phyloP scores from a whole-genome alignment of 108 stramenopile genomes.

The Schizochytrium sp. region DNA sequence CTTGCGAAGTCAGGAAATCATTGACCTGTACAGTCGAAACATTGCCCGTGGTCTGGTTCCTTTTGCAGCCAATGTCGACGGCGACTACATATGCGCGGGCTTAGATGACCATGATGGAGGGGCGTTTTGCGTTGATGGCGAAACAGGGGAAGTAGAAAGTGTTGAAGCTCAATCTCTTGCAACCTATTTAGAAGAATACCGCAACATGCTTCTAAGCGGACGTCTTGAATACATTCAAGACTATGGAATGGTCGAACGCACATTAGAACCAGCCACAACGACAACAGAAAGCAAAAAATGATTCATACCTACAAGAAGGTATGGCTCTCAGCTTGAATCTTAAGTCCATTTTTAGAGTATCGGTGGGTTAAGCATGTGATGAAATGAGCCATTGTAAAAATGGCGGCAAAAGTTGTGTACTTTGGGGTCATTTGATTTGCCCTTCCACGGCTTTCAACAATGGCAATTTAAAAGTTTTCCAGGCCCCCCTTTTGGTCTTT shows the following conservation, averaged over 20 bases:
- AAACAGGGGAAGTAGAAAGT: background rate
- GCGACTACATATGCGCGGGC: conserved; percentile 8
- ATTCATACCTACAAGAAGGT: too few species aligned
- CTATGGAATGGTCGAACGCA: conserved; percentile 37
- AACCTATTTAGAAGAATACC: conserved; percentile 28
- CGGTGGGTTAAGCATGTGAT: too few species aligned
- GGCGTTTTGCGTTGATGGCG: background rate
- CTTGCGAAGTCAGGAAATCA: background rate
- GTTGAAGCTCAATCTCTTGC: conserved; percentile 30
- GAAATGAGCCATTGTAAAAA: too few species aligned
- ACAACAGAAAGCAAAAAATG: too few species aligned
- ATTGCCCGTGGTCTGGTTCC: background rate
- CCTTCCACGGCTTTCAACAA: too few species aligned
- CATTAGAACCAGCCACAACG: background rate
- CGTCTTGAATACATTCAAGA: conserved; percentile 23
- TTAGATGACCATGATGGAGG: conserved; percentile 29
- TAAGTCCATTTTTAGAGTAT: too few species aligned
- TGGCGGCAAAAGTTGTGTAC: too few species aligned
- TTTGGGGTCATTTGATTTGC: too few species aligned
- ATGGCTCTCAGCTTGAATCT: too few species aligned
- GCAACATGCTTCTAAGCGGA: conserved; percentile 15
- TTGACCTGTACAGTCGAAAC: too few species aligned
- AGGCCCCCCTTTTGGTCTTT: too few species aligned
- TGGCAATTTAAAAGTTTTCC: too few species aligned
- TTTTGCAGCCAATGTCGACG: conserved; percentile 49